Evolutionary conservation across 176 grass and related monocot species (phyloP), one percentile per base, ranked within the genome.

Genomic region (Triticum dicoccoides): DNA sequence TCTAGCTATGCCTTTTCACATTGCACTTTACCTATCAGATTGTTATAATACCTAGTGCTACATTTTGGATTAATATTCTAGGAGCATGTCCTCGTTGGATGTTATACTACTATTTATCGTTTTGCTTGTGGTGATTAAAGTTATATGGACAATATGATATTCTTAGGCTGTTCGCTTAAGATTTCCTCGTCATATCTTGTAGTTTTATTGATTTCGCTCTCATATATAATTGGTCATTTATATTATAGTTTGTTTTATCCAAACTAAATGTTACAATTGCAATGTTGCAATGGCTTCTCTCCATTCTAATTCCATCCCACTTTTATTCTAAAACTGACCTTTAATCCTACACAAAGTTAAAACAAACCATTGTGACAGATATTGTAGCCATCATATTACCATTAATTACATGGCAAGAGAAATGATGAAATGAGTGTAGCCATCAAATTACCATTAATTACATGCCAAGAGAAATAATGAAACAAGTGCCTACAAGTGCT

Each of bases 401-500:
- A 9, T 41, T 41, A 41, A 41, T 41, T 38, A 38, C 37, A 38
- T 38, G 37, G 5, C 37, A 23, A 79, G 38, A 83, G 14, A 27
- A 70, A 37, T n/a, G 69, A 18, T 76, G 81, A 21, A 87, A 90
- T 5, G 34, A 35, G 34, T 35, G 34, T 35, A 35, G 34, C 34
- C 34, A 35, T 35, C 34, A 35, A 35, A 35, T 35, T 35, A 5
- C 34, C 34, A 35, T 35, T 35, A 35, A 35, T 35, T 35, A 35
- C 34, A 35, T 35, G 34, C 34, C 34, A 35, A 35, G 34, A 35
- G 34, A 35, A 35, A 35, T 35, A 5, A 35, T 35, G 34, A 35
- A 35, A 35, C 34, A 35, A 35, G 68, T 84, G 78, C 64, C 72
- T 80, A 35, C 34, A 35, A 35, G 68, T 84, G 78, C 64, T 79